Evolutionary conservation across 805 yeast species (phyloP), one percentile per base, ranked within the genome.

Genomic region (Diddensiella santjacobensis): DNA sequence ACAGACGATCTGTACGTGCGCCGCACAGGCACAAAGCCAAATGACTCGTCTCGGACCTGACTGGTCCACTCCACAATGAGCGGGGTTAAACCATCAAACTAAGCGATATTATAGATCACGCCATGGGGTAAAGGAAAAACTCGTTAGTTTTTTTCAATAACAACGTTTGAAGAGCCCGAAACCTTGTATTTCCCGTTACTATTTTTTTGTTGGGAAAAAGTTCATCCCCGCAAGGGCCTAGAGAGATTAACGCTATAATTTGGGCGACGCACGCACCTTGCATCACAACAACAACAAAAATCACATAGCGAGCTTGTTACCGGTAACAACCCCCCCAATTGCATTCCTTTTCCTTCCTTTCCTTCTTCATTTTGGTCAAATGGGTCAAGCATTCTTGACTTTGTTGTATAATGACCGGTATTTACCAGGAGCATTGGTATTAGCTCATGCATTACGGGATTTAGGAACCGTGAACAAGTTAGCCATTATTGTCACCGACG

Each of bases 391-490:
- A 22, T 66, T 71, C 51, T 63, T 69, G 47, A 72, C 81, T 3
- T 64, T 78, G 37, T 64, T 79, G 22, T 74, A 72, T 56, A 65
- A 67, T 47, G 69, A 72, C 45, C 59, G 61, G 44, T 79, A 79
- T 41, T 55, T 66, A 6, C 58, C 63, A 2, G 85, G 84, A 4
- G 78, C 81, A 0, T 58, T 76, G 17, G 77, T 75, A 2, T 59
- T 80, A 40, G 84, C 77, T 22, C 58, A 57, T 22, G 58, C 66
- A 13, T 61, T 71, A 33, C 50, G 51, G 17, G 49, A 48, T 22
- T 49, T 56, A 17, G 64, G 58, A 36, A 54, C 67, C 5, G 40
- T 38, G 5, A 51, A 49, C 13, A 49, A 48, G 4, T 44, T 66
- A 1, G 65, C 57, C 3, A 54, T 67, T 13, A 56, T 71, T 37